Percentiles rank a stretch among this genome's conserved stretches.
phyloP scores from a whole-genome alignment of 108 stramenopile genomes.

The Conticribra weissflogii region DNA sequence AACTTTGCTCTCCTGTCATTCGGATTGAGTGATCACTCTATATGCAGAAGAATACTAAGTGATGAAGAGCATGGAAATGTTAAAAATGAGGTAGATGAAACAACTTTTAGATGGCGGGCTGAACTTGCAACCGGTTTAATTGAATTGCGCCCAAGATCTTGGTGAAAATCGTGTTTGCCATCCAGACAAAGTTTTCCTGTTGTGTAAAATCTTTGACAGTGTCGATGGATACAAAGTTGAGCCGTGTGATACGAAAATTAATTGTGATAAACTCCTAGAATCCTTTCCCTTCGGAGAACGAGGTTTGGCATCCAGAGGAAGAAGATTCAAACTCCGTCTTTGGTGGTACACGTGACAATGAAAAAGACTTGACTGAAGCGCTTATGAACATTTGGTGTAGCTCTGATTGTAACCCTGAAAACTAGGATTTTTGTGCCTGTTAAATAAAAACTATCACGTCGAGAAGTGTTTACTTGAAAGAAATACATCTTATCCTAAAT shows the following conservation, averaged over 20 bases:
- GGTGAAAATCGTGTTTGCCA: not conserved
- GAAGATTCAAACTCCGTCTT: too few relatives aligned
- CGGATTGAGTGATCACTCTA: not conserved
- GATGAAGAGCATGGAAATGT: not conserved
- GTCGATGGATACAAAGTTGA: not conserved
- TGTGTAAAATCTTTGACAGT: not conserved
- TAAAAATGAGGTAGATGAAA: not conserved
- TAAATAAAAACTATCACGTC: too few relatives aligned
- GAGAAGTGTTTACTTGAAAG: too few relatives aligned
- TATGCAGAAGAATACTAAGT: not conserved
- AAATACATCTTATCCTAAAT: too few relatives aligned
- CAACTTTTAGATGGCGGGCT: not conserved
- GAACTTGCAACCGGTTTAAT: not conserved
- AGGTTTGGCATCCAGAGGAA: too few relatives aligned
- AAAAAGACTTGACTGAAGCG: too few relatives aligned
- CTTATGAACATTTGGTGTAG: too few relatives aligned
- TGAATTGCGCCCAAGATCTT: not conserved
- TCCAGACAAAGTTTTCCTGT: not conserved
- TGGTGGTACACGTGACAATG: too few relatives aligned
- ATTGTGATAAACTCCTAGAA: too few relatives aligned
- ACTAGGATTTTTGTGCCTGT: too few relatives aligned
- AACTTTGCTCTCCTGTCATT: not conserved
- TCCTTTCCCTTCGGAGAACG: too few relatives aligned
- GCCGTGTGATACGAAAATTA: not conserved
- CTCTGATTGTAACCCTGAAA: too few relatives aligned